Percentiles rank a stretch among this genome's conserved stretches.
These are phyloP conservation scores for Ceratocystis ficicola DNA, from an alignment of 2,329 filamentous ascomycete species.

Conservation along the genomic window DNA sequence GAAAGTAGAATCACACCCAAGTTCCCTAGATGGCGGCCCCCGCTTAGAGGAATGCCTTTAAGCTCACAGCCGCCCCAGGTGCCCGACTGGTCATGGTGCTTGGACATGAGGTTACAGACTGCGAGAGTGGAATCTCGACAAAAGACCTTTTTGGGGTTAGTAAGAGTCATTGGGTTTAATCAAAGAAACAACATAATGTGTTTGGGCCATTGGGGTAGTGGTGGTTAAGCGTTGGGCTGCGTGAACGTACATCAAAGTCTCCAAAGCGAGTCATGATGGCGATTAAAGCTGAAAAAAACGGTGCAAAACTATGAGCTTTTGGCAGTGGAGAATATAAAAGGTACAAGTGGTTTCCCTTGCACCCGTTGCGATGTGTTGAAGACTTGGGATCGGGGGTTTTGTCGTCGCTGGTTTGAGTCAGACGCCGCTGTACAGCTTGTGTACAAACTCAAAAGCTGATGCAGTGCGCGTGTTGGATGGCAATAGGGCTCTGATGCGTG, in stretches of 20 bases:
- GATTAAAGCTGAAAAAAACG: not conserved
- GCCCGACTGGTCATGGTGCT: conserved; percentile 46
- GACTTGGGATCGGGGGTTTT: too few species aligned
- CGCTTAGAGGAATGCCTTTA: conserved; percentile 59
- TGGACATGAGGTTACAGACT: conserved; percentile 66
- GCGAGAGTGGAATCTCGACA: conserved; percentile 75
- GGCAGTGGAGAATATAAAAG: not conserved
- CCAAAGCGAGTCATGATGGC: conserved; percentile 40
- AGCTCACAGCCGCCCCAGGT: conserved; percentile 60
- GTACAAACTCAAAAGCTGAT: too few species aligned
- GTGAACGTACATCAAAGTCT: conserved; percentile 42
- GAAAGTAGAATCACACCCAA: conserved; percentile 83
- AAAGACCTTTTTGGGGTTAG: conserved; percentile 47
- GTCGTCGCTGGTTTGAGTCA: not conserved
- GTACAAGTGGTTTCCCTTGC: too few species aligned
- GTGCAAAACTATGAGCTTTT: not conserved
- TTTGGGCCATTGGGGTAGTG: not conserved
- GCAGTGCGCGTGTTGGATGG: not conserved
- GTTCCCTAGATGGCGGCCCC: conserved; percentile 60
- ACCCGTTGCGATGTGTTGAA: too few species aligned
- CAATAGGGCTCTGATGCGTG: not conserved
- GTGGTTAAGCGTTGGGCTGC: not conserved
- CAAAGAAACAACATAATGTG: too few species aligned
- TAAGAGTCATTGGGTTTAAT: not conserved
- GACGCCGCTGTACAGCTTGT: not conserved